Evolutionary conservation across 331 rosid species (phyloP), one percentile per base, ranked within the genome.

Genomic region (Malus hybrid): DNA sequence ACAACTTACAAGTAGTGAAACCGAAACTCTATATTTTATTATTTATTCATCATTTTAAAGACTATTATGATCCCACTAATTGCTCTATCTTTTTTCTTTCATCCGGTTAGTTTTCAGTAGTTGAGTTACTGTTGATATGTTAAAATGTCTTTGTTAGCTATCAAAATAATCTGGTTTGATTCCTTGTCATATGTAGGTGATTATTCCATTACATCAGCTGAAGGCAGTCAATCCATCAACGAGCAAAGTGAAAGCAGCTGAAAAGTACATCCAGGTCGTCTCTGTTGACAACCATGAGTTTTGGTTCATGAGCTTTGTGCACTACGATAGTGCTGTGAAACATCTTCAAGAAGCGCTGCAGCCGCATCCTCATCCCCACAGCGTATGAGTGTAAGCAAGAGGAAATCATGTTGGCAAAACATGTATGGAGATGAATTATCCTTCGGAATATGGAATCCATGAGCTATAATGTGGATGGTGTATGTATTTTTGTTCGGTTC

Each of bases 261-360:
- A 95, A 82, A 95, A 95, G 53, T 95, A 75, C 81, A 85, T 95
- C 78, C 97, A 92, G 94, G 85, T 90, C 26, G 86, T 95, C 73
- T 90, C 99, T 19, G 88, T 95, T 15, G 97, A 95, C 83, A 90
- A 90, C 82, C 97, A 92, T 66, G 98, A 95, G 75, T 92, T 95
- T 83, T 95, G 99, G 99, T 92, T 95, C 77, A 84, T 92, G 99
- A 96, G 98, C 56, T 90, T 95, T 77, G 91, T 92, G 73, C 63
- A 84, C 79, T 95, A 92, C 68, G 99, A 95, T 78, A 82, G 89
- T 63, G 98, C 99, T 8, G 97, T 89, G 82, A 90, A 88, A 79
- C 72, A 77, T 82, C 90, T 95, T 66, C 86, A 79, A 83, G 93
- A 84, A 84, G 86, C 82, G 14, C 46, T 92, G 87, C 89, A 78